Base-by-base conservation (phyloP, 2,329 filamentous ascomycete species). In the Plectosphaerella cucumerina region DNA sequence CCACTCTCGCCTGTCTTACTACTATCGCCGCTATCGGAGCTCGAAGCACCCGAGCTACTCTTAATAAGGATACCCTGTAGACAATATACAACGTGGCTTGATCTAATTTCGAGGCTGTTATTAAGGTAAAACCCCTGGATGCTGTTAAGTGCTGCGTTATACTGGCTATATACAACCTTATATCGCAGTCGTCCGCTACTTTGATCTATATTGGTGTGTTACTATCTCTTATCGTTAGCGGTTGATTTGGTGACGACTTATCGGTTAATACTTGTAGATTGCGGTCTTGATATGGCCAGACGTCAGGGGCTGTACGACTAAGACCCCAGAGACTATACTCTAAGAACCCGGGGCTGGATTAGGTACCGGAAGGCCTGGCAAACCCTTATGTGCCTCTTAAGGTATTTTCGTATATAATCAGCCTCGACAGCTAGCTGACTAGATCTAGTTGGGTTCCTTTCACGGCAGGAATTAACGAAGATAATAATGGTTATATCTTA, bases 131-230 rank as follows among this genome's bases (percentile, higher is more conserved):
- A 2, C 60, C 62, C 0, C 46, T 66, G 1, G 58, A 62, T 3
- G 62, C 63, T 3, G 60, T 65, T 50, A 63, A 64, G 44, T 53
- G 67, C 3, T 63, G 62, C 12, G 57, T 59, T 0, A 42, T 68
- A 41, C 54, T 66, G 22, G 60, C 63, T 23, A 53, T 66, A 56
- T 65, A 60, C 53, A 67, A 67, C 48, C 50, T 66, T 5, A 54
- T 67, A 56, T 55, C 54, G 44, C 63, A 63, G 26, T 56, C 62
- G 3, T 62, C 58, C 0, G 58, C 61, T 14, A 59, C 63, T 3
- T 51, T 64, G n/a, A 56, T 59, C 3, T 65, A 63, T 53, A 53
- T 62, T 17, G 62, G 62, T 18, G 35, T 18, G 14, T 39, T 18
- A 6, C 35, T 5, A n/a, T 15, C 35, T 15, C 14, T 5, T n/a